Conservation (phyloP, 495 filamentous ascomycete species). For the Corynascus novoguineensis region DNA sequence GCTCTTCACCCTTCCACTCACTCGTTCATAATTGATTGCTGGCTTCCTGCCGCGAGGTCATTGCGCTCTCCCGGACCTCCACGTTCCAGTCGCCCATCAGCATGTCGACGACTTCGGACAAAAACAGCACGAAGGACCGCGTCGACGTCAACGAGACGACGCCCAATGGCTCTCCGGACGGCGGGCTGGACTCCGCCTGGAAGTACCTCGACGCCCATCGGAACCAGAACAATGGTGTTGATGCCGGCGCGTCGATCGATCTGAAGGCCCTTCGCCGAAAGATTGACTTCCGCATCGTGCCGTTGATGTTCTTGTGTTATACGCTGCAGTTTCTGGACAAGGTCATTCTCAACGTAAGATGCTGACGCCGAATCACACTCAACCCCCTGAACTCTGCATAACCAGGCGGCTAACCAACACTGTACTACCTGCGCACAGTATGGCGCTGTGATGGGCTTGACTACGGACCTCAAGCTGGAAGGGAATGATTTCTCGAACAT, state of each 20-base stretch:
- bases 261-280: constrained; percentile 29
- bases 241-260: constrained; percentile 16
- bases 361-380: background rate
- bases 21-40: background rate
- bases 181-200: constrained; percentile 31
- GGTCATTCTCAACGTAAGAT: constrained; percentile 49
- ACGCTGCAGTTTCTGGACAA: constrained; percentile 65
- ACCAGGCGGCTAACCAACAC: constrained; percentile 4
- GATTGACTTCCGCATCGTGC: constrained; percentile 37
- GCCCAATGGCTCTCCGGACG: background rate
- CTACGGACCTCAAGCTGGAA: constrained; percentile 26
- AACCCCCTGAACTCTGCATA: background rate
- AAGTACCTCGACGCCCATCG: constrained; percentile 32
- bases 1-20: no score
- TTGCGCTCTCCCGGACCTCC: background rate
- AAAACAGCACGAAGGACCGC: constrained; percentile 10
- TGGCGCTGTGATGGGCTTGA: constrained; percentile 36
- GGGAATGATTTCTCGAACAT: constrained; percentile 37
- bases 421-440: constrained; percentile 22
- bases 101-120: constrained; percentile 19
- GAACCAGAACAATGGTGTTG: constrained; percentile 19
- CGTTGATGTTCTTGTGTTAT: constrained; percentile 56
- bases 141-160: constrained; percentile 2
- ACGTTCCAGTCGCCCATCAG: background rate
- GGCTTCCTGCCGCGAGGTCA: background rate